phyloP scores from a whole-genome alignment of 2,329 filamentous ascomycete genomes.

The Verticillium nonalfalfae region DNA sequence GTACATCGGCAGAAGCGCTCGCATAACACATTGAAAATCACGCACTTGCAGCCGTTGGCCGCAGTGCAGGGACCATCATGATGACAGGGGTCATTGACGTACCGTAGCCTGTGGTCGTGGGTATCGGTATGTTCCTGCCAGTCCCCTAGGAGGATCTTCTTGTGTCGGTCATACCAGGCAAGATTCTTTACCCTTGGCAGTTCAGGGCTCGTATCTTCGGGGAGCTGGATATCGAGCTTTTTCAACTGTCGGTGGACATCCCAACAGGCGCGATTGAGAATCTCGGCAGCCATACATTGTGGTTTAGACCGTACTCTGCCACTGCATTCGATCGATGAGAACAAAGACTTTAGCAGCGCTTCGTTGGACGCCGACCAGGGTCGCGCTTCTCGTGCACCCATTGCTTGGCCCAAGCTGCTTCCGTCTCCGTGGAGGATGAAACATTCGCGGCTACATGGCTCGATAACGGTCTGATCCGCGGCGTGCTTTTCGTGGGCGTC shows the following conservation, averaged over 20 bases:
- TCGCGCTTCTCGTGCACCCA: background rate
- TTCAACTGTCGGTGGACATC: constrained; percentile 40
- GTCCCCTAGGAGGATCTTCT: constrained; percentile 46
- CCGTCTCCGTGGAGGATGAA: background rate
- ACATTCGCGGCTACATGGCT: constrained; percentile 2
- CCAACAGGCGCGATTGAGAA: constrained; percentile 45
- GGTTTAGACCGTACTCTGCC: constrained; percentile 33
- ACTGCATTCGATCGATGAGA: constrained; percentile 31
- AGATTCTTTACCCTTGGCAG: constrained; percentile 35
- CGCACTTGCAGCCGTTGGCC: constrained; percentile 55
- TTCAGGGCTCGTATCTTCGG: constrained; percentile 14
- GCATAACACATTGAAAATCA: constrained; percentile 55
- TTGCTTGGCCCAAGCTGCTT: background rate
- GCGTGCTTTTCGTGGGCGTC: background rate
- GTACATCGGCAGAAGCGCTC: constrained; percentile 67
- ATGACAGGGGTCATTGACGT: constrained; percentile 57
- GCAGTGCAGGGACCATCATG: constrained; percentile 62
- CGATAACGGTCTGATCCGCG: background rate
- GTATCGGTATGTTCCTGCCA: constrained; percentile 50
- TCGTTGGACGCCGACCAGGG: constrained; percentile 44
- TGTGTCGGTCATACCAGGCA: constrained; percentile 50
- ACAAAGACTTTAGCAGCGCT: constrained; percentile 39
- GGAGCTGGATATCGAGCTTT: constrained; percentile 28
- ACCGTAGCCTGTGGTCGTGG: constrained; percentile 49
- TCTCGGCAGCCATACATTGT: constrained; percentile 42